Percentiles rank a stretch among this genome's conserved stretches.
phyloP scores from a whole-genome alignment of 192 early-diverging fungal genomes.

The Coemansia asiatica region DNA sequence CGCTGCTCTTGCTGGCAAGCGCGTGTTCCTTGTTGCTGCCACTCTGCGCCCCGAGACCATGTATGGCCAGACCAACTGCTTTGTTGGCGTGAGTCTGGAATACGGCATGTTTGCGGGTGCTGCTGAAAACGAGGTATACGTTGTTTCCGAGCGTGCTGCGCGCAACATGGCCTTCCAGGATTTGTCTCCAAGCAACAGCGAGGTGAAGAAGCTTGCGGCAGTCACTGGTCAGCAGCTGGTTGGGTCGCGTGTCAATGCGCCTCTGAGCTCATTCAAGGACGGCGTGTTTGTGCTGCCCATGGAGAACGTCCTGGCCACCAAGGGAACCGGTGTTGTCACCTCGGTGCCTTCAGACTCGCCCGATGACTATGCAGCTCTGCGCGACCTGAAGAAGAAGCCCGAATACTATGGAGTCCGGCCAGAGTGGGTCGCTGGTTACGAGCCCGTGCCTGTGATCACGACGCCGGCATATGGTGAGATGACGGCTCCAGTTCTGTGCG shows the following conservation, averaged over 20 bases:
- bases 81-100: constrained; percentile 85
- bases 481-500: constrained; percentile 79
- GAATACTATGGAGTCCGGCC: constrained; percentile 87
- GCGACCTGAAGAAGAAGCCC: constrained; percentile 92
- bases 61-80: constrained; percentile 99
- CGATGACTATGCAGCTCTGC: constrained; percentile 89
- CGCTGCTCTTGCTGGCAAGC: constrained; percentile 67
- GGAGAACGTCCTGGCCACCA: constrained; percentile 92
- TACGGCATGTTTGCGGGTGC: constrained; percentile 84
- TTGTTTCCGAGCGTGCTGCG: constrained; percentile 90
- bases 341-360: constrained; percentile 99
- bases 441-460: constrained; percentile 82
- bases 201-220: constrained; percentile 68
- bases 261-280: constrained; percentile 70
- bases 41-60: constrained; percentile 98
- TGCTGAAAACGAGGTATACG: constrained; percentile 76
- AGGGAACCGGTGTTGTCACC: constrained; percentile 98
- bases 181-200: constrained; percentile 69
- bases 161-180: constrained; percentile 97
- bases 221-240: constrained; percentile 78
- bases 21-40: constrained; percentile 88
- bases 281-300: constrained; percentile 93
- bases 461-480: constrained; percentile 86
- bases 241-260: constrained; percentile 88
- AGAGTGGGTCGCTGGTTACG: constrained; percentile 84